Conservation (phyloP, 139 green algal species). For the Gonium pectorale region DNA sequence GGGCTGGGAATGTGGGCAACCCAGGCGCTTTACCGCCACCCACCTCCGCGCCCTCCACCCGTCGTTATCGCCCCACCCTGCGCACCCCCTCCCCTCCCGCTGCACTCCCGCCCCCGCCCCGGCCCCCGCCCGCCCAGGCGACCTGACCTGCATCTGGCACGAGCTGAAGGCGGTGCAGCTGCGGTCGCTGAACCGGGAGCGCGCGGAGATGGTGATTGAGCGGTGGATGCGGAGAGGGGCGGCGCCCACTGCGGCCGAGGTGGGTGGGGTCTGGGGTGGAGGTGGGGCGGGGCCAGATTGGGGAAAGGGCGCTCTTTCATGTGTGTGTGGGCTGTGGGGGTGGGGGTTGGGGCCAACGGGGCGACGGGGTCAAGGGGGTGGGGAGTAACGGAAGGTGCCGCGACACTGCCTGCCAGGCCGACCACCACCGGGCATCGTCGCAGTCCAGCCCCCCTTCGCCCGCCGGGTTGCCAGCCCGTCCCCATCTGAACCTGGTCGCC, state of each 20-base stretch:
- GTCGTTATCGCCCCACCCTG: no score
- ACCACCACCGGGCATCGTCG: no score
- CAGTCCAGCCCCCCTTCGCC: no score
- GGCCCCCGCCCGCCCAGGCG: conserved; percentile 70
- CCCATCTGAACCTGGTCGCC: no score
- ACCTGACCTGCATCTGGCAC: conserved; percentile 81
- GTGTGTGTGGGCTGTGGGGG: background rate
- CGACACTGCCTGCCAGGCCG: no score
- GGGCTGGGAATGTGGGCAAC: no score
- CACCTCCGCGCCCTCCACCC: no score
- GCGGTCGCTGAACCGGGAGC: conserved; percentile 87
- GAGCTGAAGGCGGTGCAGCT: conserved; percentile 91
- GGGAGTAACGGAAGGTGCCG: no score
- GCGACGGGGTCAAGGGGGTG: no score
- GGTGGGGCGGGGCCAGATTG: background rate
- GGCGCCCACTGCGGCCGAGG: conserved; percentile 61
- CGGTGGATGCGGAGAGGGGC: conserved; percentile 68
- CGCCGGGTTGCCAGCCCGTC: no score
- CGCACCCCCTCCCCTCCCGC: background rate
- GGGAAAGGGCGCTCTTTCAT: no score
- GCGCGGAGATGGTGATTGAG: conserved; percentile 83
- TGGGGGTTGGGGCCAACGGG: background rate
- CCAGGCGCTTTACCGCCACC: no score
- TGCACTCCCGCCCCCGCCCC: background rate
- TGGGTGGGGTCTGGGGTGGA: conserved; percentile 23